phyloP scores from a whole-genome alignment of 495 filamentous ascomycete species.

The Podospora didyma region DNA sequence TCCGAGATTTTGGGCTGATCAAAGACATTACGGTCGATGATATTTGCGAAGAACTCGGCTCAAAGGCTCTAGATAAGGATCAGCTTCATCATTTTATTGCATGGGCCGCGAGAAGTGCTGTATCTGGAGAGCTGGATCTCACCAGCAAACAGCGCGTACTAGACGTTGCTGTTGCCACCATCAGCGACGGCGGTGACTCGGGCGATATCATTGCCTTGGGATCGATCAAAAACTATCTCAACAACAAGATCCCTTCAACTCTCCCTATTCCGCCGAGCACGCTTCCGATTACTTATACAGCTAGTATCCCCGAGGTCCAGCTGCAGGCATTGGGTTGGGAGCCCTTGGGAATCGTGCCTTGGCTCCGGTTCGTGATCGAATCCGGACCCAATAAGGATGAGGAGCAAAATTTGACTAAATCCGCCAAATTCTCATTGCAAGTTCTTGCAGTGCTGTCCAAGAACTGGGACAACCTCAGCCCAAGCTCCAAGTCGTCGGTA shows the following conservation, averaged over 20 bases:
- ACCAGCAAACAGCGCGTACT: slow-evolving; percentile 61
- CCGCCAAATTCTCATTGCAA: slow-evolving; percentile 68
- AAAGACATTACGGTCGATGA: slow-evolving; percentile 82
- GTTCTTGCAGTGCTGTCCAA: slow-evolving; percentile 81
- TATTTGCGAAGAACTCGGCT: slow-evolving; percentile 73
- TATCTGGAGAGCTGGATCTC: slow-evolving; percentile 61
- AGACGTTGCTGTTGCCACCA: slow-evolving; percentile 73
- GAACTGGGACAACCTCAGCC: slow-evolving; percentile 74
- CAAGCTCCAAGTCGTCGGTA: slow-evolving; percentile 60
- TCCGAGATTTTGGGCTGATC: slow-evolving; percentile 76
- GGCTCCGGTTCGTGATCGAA: slow-evolving; percentile 74
- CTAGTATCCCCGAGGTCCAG: slow-evolving; percentile 49
- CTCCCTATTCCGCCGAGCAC: slow-evolving; percentile 79
- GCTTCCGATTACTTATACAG: slow-evolving; percentile 74
- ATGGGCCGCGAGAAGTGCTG: slow-evolving; percentile 70
- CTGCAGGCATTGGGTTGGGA: slow-evolving; percentile 79
- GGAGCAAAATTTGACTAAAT: slow-evolving; percentile 57
- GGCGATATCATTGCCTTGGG: slow-evolving; percentile 70
- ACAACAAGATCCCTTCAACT: slow-evolving; percentile 71
- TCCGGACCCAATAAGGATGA: slow-evolving; percentile 41
- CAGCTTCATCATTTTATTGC: slow-evolving; percentile 78
- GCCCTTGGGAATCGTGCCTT: slow-evolving; percentile 74
- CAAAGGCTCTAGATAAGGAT: slow-evolving; percentile 65
- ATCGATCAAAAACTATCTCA: slow-evolving; percentile 70
- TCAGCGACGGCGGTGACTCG: slow-evolving; percentile 57